phyloP scores from a whole-genome alignment of 2,329 filamentous ascomycete species.

The Exophiala alcalophila region DNA sequence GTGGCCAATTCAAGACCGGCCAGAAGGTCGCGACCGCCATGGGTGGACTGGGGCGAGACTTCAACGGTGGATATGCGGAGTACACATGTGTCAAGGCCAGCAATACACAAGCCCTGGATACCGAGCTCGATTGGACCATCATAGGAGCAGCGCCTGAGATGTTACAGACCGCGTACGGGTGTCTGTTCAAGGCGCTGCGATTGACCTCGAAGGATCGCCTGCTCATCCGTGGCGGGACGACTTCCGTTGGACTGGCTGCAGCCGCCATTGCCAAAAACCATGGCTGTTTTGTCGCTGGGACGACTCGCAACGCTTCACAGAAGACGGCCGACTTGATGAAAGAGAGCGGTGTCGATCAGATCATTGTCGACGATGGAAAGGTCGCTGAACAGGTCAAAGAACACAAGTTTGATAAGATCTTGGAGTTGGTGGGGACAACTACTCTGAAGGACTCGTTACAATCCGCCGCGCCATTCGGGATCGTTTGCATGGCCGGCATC shows the following conservation, averaged over 20 bases:
- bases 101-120: slow-evolving; percentile 39
- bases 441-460: slow-evolving; percentile 46
- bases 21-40: slow-evolving; percentile 48
- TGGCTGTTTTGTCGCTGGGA: slow-evolving; percentile 41
- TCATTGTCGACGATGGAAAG: slow-evolving; percentile 45
- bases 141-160: slow-evolving; percentile 52
- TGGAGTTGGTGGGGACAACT: slow-evolving; percentile 47
- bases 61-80: slow-evolving; percentile 52
- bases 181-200: slow-evolving; percentile 40
- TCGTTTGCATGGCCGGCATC: slow-evolving; percentile 48
- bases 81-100: slow-evolving; percentile 45
- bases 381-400: slow-evolving; percentile 39
- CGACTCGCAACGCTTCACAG: slow-evolving; percentile 40
- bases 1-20: slow-evolving; percentile 39
- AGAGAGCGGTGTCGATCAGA: slow-evolving; percentile 42
- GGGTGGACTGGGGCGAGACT: slow-evolving; percentile 49
- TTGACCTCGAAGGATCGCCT: slow-evolving; percentile 43
- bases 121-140: slow-evolving; percentile 41
- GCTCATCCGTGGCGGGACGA: slow-evolving; percentile 51
- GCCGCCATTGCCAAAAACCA: slow-evolving; percentile 45
- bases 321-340: slow-evolving; percentile 37
- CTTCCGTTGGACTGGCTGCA: slow-evolving; percentile 48
- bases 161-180: slow-evolving; percentile 51
- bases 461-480: slow-evolving; percentile 40
- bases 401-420: slow-evolving; percentile 41